Percentiles rank a stretch among this genome's conserved stretches.
These are phyloP conservation scores for Bjerkandera adusta DNA, from an alignment of 1,284 basidiomycete genomes.

Conservation along the genomic window DNA sequence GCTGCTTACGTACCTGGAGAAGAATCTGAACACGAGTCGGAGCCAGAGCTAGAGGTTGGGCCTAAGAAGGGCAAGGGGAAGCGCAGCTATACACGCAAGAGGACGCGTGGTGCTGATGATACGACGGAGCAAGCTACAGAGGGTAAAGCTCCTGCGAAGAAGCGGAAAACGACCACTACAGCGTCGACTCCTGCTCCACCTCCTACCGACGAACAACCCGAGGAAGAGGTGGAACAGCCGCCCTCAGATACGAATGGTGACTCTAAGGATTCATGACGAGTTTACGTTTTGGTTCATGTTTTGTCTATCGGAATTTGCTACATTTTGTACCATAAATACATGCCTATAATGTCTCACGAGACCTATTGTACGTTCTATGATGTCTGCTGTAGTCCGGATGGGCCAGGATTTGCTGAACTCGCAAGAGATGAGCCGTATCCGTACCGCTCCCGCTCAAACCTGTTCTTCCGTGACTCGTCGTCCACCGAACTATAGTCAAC, in stretches of 20 bases:
- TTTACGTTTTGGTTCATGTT: not conserved
- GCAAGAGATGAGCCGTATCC: not conserved
- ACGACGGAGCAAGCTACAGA: not conserved
- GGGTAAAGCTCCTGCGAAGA: not conserved
- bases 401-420: not conserved
- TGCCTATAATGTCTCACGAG: too few species aligned
- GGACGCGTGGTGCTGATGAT: slow-evolving; percentile 14
- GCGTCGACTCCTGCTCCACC: too few species aligned
- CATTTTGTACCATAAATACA: not conserved
- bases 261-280: not conserved
- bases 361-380: too few species aligned
- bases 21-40: slow-evolving; percentile 27
- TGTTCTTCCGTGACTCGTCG: slow-evolving; percentile 4
- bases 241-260: not conserved
- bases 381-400: too few species aligned
- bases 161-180: too few species aligned
- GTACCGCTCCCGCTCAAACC: slow-evolving; percentile 7
- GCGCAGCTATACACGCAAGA: slow-evolving; percentile 26
- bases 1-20: slow-evolving; percentile 38
- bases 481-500: not conserved
- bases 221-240: not conserved
- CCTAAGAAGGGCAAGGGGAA: slow-evolving; percentile 18
- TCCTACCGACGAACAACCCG: too few species aligned
- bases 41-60: slow-evolving; percentile 22
- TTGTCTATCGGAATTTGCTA: not conserved